Evolutionary conservation across 1,284 basidiomycete genomes (phyloP).

Genomic region (Apiotrichum porosum): DNA sequence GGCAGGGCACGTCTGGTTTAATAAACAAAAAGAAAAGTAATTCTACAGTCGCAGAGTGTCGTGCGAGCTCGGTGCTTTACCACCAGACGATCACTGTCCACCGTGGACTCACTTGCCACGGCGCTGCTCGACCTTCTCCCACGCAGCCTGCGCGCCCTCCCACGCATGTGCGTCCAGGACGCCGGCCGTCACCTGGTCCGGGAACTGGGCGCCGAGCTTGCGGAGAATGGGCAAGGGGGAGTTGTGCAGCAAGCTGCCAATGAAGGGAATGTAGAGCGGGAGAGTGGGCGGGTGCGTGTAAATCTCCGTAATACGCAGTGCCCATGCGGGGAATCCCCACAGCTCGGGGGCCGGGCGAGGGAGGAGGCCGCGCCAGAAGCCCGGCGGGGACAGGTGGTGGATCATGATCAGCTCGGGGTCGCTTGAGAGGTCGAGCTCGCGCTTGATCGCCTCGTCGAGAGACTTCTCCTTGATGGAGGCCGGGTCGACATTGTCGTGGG

Average conservation of each 20-base stretch:
- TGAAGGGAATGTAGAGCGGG: conserved; percentile 19
- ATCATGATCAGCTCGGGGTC: conserved; percentile 36
- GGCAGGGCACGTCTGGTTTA: too few species aligned
- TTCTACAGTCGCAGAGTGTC: too few species aligned
- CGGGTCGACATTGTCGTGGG: conserved; percentile 5
- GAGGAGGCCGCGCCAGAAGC: conserved; percentile 20
- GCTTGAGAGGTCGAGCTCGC: conserved; percentile 14
- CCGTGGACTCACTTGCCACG: conserved; percentile 13
- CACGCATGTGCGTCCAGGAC: conserved; percentile 14
- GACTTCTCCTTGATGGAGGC: conserved; percentile 8
- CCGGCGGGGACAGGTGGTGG: conserved; percentile 24
- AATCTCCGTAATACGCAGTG: conserved; percentile 37
- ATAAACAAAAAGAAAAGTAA: too few species aligned
- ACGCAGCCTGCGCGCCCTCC: conserved; percentile 19
- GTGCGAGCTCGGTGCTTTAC: too few species aligned
- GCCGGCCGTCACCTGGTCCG: conserved; percentile 6
- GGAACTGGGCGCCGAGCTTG: conserved; percentile 16
- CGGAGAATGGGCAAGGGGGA: conserved; percentile 15
- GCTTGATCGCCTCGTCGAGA: conserved; percentile 17
- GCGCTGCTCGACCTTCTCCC: conserved; percentile 26
- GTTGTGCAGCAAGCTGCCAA: conserved; percentile 16
- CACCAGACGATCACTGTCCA: too few species aligned
- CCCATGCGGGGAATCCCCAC: conserved; percentile 38
- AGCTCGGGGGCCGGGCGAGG: conserved; percentile 35
- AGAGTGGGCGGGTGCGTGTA: conserved; percentile 30